phyloP scores from a whole-genome alignment of 306 rosid genomes.

The Luffa aegyptiaca region DNA sequence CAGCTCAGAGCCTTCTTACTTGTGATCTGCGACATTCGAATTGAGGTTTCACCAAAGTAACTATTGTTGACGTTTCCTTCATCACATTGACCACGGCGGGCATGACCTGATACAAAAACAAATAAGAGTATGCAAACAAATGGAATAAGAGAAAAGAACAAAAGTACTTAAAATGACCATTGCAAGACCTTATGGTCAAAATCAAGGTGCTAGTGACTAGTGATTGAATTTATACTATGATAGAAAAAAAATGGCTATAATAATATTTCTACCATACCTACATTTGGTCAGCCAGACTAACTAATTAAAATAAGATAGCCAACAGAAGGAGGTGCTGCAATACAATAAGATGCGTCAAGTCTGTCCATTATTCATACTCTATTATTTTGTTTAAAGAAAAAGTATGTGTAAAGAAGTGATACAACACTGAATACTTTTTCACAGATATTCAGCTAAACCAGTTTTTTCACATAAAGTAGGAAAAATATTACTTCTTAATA shows the following conservation, averaged over 20 bases:
- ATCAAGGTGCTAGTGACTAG: neutral
- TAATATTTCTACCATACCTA: neutral
- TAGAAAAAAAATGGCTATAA: neutral
- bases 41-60: conserved; percentile 88
- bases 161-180: neutral
- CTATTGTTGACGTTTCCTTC: conserved; percentile 70
- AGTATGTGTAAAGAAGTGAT: neutral
- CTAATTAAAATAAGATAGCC: conserved; percentile 1
- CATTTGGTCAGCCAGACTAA: neutral
- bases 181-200: neutral
- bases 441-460: neutral
- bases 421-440: neutral
- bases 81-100: conserved; percentile 79
- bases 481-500: neutral
- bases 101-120: conserved; percentile 63
- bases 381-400: neutral
- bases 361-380: neutral
- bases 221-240: neutral
- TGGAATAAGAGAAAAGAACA: neutral
- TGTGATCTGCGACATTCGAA: conserved; percentile 89
- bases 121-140: neutral
- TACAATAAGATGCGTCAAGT: neutral
- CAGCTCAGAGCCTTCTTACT: conserved; percentile 31
- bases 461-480: neutral
- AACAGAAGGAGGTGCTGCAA: neutral